These are phyloP conservation scores for Picea abies DNA, from an alignment of 83 land plant genomes.

Conservation along the genomic window DNA sequence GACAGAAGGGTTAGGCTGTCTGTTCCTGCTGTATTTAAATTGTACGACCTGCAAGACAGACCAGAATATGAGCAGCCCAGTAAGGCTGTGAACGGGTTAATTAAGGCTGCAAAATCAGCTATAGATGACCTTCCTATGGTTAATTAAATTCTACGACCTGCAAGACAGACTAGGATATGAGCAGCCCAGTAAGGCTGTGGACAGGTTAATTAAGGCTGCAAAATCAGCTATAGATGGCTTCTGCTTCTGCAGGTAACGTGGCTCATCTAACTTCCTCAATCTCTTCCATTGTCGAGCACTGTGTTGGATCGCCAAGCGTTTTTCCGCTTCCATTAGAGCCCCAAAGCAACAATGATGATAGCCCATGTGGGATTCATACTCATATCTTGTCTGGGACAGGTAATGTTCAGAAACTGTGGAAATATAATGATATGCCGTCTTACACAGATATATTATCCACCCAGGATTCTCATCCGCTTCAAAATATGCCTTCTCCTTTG, in stretches of 20 bases:
- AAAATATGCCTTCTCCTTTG: no score
- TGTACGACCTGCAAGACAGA: slow-evolving; percentile 17
- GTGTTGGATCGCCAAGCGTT: no score
- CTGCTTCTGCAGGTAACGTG: background rate
- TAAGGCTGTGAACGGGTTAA: slow-evolving; percentile 58
- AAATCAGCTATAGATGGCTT: slow-evolving; percentile 29
- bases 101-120: slow-evolving; percentile 39
- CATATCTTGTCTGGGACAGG: no score
- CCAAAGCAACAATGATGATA: background rate
- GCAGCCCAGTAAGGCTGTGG: slow-evolving; percentile 54
- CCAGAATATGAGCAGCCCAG: slow-evolving; percentile 29
- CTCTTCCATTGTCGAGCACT: no score
- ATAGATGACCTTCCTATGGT: slow-evolving; percentile 57
- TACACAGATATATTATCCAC: background rate
- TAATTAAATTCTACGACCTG: slow-evolving; percentile 17
- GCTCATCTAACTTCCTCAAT: background rate
- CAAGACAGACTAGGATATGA: background rate
- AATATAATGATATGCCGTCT: background rate
- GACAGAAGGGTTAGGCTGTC: slow-evolving; percentile 20
- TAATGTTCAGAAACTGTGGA: background rate
- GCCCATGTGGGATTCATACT: background rate
- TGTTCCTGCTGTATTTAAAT: slow-evolving; percentile 13
- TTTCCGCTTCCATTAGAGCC: background rate
- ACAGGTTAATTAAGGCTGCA: slow-evolving; percentile 47
- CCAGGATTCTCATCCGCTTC: no score